Base-by-base conservation (phyloP, 805 yeast species). In the Hanseniaspora thailandica region DNA sequence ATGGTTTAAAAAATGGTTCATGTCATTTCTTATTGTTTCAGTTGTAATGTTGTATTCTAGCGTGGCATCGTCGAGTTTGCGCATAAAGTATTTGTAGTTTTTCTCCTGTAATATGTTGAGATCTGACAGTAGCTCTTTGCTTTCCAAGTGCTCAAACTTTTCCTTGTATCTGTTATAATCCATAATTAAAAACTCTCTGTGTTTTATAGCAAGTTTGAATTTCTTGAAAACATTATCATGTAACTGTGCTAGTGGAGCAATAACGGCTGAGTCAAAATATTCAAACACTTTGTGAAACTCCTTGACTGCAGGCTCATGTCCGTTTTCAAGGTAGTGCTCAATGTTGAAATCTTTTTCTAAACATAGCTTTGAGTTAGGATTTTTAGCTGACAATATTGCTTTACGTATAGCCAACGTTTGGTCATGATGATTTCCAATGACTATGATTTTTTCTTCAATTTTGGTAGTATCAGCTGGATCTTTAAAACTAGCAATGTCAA, bases 141-240 rank as follows among this genome's bases (percentile, higher is more conserved):
- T 5, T 28, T 47, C 51, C 30, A 47, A 3, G 13, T 19, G 20
- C 15, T 47, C 36, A 30, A 47, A 47, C 31, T 47, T 47, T 15
- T 39, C 35, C 20, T 38, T 47, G 28, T 47, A 47, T 13, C 51
- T 15, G n/a, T 47, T 47, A 20, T 38, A 47, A 4, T 47, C 36
- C 25, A 22, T 26, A 5, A 47, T 26, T 9, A 38, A 20, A 28
- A 36, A 23, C 20, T 19, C 35, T 17, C 51, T 38, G 39, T 25
- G 39, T 20, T 47, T 28, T 1, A 47, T 28, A 2, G 28, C 28
- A 9, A 41, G 33, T n/a, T 41, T 26, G 13, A 41, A 25, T 26
- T 26, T 41, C 9, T 41, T 26, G 13, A 41, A 10, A 23, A 41
- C 33, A 2, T 7, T 5, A 7, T 41, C 22, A n/a, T 41, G 12